A percentile compares a stretch with the other conserved stretches of the same genome.
These are phyloP conservation scores for Phyllostachys edulis DNA, from an alignment of 176 grass and related monocot genomes.

Conservation along the genomic window DNA sequence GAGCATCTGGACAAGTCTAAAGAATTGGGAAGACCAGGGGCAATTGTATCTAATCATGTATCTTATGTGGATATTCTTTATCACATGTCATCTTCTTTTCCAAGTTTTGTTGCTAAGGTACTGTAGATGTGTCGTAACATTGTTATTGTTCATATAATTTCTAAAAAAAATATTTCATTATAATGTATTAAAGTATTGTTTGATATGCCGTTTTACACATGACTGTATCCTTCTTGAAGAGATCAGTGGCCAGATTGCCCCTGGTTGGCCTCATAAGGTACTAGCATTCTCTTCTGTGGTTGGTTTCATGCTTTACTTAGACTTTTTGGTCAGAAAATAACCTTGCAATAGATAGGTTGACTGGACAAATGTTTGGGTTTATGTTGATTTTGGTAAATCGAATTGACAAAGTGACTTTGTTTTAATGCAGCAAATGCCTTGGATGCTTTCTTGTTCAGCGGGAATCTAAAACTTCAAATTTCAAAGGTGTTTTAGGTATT, in stretches of 20 bases:
- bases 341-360: no score
- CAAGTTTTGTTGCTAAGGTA: slow-evolving; percentile 98
- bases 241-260: slow-evolving; percentile 81
- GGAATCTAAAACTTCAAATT: slow-evolving; percentile 85
- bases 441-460: slow-evolving; percentile 94
- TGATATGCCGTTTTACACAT: slow-evolving; percentile 44
- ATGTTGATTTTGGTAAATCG: no score
- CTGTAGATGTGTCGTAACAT: neutral
- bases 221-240: slow-evolving; percentile 49
- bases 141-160: slow-evolving; percentile 6
- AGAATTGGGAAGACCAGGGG: slow-evolving; percentile 62
- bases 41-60: slow-evolving; percentile 87
- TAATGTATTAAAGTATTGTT: slow-evolving; percentile 14
- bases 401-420: no score
- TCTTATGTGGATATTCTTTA: slow-evolving; percentile 97
- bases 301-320: no score
- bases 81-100: slow-evolving; percentile 77
- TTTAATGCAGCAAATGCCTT: slow-evolving; percentile 78
- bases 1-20: slow-evolving; percentile 39
- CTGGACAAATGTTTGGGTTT: no score
- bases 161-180: neutral
- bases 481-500: slow-evolving; percentile 96
- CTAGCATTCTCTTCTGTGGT: neutral
- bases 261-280: slow-evolving; percentile 99
- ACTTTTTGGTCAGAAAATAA: no score